Conservation (phyloP, 208 protist species). For the Sergeia podlipaevii region DNA sequence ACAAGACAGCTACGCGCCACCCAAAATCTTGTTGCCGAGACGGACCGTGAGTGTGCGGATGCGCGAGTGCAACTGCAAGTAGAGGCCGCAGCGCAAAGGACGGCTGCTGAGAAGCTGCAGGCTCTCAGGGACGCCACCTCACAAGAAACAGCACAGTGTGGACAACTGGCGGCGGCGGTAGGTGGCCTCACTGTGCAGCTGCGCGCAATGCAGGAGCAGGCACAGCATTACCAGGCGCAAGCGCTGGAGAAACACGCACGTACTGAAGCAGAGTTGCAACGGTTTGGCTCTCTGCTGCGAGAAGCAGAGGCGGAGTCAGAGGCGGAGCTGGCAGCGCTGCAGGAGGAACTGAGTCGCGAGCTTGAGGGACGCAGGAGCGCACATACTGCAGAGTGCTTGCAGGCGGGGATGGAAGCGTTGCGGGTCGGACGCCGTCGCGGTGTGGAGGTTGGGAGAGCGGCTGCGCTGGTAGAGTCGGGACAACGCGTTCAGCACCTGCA, state of each 20-base stretch:
- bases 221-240: too few relatives aligned
- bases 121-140: constrained; percentile 27
- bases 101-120: constrained; percentile 37
- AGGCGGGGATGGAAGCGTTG: constrained; percentile 50
- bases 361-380: constrained; percentile 41
- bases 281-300: too few relatives aligned
- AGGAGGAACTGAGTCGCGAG: constrained; percentile 48
- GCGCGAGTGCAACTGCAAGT: too few relatives aligned
- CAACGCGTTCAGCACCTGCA: too few relatives aligned
- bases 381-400: constrained; percentile 38
- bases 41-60: constrained; percentile 42
- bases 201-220: too few relatives aligned
- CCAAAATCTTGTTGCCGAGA: constrained; percentile 36
- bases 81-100: too few relatives aligned
- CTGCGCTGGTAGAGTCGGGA: too few relatives aligned
- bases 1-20: constrained; percentile 41
- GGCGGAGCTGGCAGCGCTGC: constrained; percentile 36
- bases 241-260: constrained; percentile 16
- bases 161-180: too few relatives aligned
- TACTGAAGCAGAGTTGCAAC: too few relatives aligned
- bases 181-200: too few relatives aligned
- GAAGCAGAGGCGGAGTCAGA: constrained; percentile 17
- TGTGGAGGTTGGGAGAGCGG: too few relatives aligned
- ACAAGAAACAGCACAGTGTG: constrained; percentile 32
- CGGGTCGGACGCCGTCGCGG: constrained; percentile 36